Percentiles rank a stretch among this genome's conserved stretches.
These are phyloP conservation scores for Pichia sporocuriosa DNA, from an alignment of 805 yeast species.

Conservation along the genomic window DNA sequence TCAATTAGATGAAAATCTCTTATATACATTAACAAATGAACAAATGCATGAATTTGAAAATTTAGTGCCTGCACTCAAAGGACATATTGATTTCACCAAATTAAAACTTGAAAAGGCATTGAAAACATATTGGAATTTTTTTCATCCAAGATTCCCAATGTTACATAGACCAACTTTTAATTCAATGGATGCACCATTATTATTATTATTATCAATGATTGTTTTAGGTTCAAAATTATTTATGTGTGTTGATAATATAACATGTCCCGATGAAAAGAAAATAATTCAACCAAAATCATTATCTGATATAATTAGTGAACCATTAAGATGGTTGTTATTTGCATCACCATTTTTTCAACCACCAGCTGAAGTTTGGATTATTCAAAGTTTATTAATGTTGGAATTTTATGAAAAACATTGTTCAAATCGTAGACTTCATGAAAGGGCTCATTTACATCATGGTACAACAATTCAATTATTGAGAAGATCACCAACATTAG, in stretches of 20 bases:
- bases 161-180: conserved; percentile 54
- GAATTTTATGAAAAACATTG: conserved; percentile 77
- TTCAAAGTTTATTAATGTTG: conserved; percentile 66
- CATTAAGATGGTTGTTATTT: conserved; percentile 65
- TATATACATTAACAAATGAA: conserved; percentile 14
- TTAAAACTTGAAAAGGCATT: conserved; percentile 26
- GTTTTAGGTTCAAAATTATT: conserved; percentile 43
- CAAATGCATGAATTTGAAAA: conserved; percentile 21
- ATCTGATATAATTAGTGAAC: conserved; percentile 42
- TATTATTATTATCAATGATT: conserved; percentile 49
- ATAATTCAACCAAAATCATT: conserved; percentile 30
- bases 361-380: conserved; percentile 69
- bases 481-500: conserved; percentile 68
- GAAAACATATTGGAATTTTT: conserved; percentile 47
- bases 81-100: conserved; percentile 26
- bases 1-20: conserved; percentile 4
- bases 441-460: conserved; percentile 78
- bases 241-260: conserved; percentile 24
- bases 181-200: conserved; percentile 39
- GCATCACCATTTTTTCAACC: conserved; percentile 66
- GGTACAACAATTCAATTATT: conserved; percentile 78
- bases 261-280: conserved; percentile 18
- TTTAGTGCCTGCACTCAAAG: conserved; percentile 23
- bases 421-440: conserved; percentile 63
- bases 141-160: conserved; percentile 54